Evolutionary conservation across 2,329 filamentous ascomycete genomes (phyloP).

Genomic region (Scleromitrula shiraiana): DNA sequence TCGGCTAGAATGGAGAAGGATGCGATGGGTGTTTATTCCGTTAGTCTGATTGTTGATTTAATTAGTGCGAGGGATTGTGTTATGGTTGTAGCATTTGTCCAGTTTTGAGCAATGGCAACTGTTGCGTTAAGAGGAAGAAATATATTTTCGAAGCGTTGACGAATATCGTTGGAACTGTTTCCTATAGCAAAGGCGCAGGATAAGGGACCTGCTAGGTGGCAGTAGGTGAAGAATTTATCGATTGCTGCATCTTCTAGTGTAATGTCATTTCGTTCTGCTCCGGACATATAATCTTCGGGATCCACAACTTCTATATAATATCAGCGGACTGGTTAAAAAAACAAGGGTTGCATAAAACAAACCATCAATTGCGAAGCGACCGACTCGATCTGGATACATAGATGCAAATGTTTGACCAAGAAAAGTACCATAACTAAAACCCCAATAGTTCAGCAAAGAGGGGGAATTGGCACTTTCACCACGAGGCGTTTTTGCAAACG

Average conservation of each 20-base stretch:
- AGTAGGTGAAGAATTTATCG: slow-evolving; percentile 22
- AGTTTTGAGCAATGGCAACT: slow-evolving; percentile 10
- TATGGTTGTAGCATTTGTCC: slow-evolving; percentile 16
- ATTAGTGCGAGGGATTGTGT: neutral
- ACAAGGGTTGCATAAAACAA: slow-evolving; percentile 25
- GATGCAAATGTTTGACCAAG: slow-evolving; percentile 37
- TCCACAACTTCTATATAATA: slow-evolving; percentile 12
- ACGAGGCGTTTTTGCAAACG: slow-evolving; percentile 18
- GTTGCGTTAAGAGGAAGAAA: slow-evolving; percentile 12
- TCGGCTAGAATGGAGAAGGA: neutral
- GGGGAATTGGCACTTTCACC: slow-evolving; percentile 6
- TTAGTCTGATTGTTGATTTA: neutral
- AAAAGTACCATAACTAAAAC: slow-evolving; percentile 41
- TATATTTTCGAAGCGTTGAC: slow-evolving; percentile 17
- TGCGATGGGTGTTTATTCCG: neutral
- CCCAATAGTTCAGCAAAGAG: slow-evolving; percentile 37
- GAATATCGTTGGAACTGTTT: slow-evolving; percentile 18
- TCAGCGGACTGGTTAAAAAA: no score
- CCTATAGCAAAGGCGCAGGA: slow-evolving; percentile 21
- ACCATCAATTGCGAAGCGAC: slow-evolving; percentile 31
- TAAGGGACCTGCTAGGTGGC: slow-evolving; percentile 28
- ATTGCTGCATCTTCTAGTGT: slow-evolving; percentile 19
- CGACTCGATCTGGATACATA: slow-evolving; percentile 35
- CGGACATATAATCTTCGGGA: slow-evolving; percentile 24
- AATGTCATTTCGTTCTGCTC: slow-evolving; percentile 33